These are phyloP conservation scores for Plenodomus tracheiphilus DNA, from an alignment of 2,329 filamentous ascomycete species.

Conservation along the genomic window DNA sequence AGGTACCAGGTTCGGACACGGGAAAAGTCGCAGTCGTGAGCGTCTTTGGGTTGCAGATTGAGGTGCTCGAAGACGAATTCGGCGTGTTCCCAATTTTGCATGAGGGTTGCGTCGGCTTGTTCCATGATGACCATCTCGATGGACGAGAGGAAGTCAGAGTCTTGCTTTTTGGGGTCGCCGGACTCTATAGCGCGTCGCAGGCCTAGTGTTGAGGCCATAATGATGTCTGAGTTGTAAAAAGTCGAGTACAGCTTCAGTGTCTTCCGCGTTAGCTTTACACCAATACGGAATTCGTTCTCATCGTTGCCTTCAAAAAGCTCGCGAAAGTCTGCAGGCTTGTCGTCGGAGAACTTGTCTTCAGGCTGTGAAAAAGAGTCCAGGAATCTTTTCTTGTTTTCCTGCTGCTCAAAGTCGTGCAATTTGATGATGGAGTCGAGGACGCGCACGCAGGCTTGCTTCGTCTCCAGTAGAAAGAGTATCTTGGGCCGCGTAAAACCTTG, in stretches of 20 bases:
- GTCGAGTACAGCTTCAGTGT: slow-evolving; percentile 92
- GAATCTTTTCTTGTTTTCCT: slow-evolving; percentile 94
- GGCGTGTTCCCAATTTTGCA: slow-evolving; percentile 99
- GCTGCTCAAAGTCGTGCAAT: slow-evolving; percentile 80
- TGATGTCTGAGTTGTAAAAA: slow-evolving; percentile 96
- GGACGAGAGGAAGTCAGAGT: slow-evolving; percentile 90
- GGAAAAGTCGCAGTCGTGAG: slow-evolving; percentile 91
- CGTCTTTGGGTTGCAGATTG: slow-evolving; percentile 85
- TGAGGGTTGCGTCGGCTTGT: slow-evolving; percentile 87
- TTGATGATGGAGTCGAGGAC: slow-evolving; percentile 76
- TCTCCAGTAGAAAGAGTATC: slow-evolving; percentile 86
- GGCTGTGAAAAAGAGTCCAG: slow-evolving; percentile 77
- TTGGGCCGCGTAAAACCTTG: slow-evolving; percentile 97
- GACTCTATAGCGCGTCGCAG: slow-evolving; percentile 88
- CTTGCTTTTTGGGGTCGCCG: slow-evolving; percentile 66
- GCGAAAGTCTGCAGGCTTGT: slow-evolving; percentile 82
- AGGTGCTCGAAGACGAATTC: slow-evolving; percentile 90
- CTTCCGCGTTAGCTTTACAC: slow-evolving; percentile 96
- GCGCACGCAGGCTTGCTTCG: slow-evolving; percentile 79
- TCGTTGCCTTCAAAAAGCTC: slow-evolving; percentile 93
- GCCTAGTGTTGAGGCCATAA: slow-evolving; percentile 87
- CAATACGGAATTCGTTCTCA: slow-evolving; percentile 94
- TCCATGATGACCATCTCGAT: slow-evolving; percentile 90
- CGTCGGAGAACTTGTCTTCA: slow-evolving; percentile 68
- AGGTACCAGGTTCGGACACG: slow-evolving; percentile 90